Conservation (phyloP, 768 basidiomycete species). For the Lentinula boryana region DNA sequence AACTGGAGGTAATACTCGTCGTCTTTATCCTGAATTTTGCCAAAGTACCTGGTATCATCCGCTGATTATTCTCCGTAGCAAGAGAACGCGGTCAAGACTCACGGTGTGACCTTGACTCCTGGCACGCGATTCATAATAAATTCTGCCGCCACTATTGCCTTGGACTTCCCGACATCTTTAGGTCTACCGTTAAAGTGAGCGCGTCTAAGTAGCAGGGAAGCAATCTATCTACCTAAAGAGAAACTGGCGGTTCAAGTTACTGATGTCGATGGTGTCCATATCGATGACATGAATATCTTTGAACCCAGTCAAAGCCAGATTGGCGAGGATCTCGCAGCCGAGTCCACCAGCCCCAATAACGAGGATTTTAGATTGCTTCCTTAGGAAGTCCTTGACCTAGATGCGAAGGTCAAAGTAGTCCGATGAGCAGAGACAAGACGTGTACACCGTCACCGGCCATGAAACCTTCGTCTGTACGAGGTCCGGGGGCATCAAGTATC, state of each 20-base stretch:
- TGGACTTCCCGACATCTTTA: constrained; percentile 90
- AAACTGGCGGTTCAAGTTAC: constrained; percentile 97
- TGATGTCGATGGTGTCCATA: constrained; percentile 99
- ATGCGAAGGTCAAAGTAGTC: not conserved
- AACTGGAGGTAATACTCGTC: constrained; percentile 96
- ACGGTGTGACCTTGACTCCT: constrained; percentile 97
- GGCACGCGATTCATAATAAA: constrained; percentile 96
- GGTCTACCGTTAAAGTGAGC: constrained; percentile 36
- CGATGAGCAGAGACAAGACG: constrained; percentile 5
- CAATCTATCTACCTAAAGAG: constrained; percentile 71
- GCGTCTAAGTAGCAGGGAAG: not conserved
- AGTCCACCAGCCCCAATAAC: constrained; percentile 98
- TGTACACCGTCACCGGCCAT: constrained; percentile 62
- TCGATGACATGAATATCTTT: constrained; percentile 99
- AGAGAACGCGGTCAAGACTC: constrained; percentile 24
- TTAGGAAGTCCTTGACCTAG: constrained; percentile 84
- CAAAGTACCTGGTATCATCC: constrained; percentile 64
- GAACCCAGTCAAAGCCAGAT: constrained; percentile 94
- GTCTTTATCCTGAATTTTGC: constrained; percentile 97
- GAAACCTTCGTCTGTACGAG: constrained; percentile 82
- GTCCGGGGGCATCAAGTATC: constrained; percentile 80
- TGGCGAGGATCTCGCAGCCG: constrained; percentile 96
- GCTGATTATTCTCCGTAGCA: not conserved
- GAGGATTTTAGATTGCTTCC: constrained; percentile 83
- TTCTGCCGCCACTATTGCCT: constrained; percentile 91